Base-by-base conservation (phyloP, 2,329 filamentous ascomycete genomes). In the Exophiala dermatitidis region DNA sequence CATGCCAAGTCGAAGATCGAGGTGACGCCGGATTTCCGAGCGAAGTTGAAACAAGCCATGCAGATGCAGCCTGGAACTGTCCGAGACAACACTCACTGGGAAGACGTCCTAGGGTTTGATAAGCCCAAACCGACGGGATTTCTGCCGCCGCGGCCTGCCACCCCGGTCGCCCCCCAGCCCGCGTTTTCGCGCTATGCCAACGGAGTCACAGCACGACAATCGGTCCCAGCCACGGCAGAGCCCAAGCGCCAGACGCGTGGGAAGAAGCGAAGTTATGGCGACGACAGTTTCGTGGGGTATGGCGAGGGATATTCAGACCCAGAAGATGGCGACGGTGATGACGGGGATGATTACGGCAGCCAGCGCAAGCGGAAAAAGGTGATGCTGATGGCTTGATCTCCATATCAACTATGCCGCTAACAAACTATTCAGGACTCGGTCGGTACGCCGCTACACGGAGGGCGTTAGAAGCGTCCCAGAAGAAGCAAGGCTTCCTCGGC, bases 261-360 rank as follows among this genome's bases (percentile, higher is more conserved):
- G 37, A 76, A 76, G 64, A 72, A 75, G 62, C 68, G 74, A 44
- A 67, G 67, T 60, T 77, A 77, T 59, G 72, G 74, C 59, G 74
- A 77, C 44, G 71, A 72, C 56, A 77, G 73, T 60, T 77, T 75
- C 63, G 72, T 73, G 50, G 74, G 74, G 1, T 77, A 77, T 57
- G 74, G 72, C 48, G 73, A 76, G 68, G 74, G 74, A 19, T 77
- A 69, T 62, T 70, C 71, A 28, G 74, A 77, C 63, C 72, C 74
- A 52, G 74, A 76, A 53, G 69, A 70, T 42, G 54, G 54, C 10
- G 57, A 70, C 41, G 54, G 54, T 10, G 57, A 59, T 37, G 38
- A 41, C 9, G 38, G 38, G 4, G 38, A 41, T 3, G 38, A 5
- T 26, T 56, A 47, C 33, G 58, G 53, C 46, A 51, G 41, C 36